Evolutionary conservation across 108 stramenopile species (phyloP), one percentile per base, ranked within the genome.

Genomic region (Nitzschia putrida): DNA sequence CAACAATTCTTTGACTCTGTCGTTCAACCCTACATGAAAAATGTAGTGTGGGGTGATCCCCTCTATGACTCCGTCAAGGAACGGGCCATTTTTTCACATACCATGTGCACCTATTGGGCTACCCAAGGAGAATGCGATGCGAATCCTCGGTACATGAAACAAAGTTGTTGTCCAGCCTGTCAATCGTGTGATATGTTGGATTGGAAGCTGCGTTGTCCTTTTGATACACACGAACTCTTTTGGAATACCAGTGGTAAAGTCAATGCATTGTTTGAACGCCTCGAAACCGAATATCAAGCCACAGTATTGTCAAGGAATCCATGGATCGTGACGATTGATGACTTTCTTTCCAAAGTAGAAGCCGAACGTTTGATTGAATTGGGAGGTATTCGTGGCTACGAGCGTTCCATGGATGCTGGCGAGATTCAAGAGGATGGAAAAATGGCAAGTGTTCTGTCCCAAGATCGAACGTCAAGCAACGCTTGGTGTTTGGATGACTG

Each of bases 401-500:
- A 88, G 40, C 51, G 72, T 20, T 84, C 81, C 50, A 42, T 72
- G 8, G 79, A 85, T 56, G 73, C 71, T 45, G 56, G 61, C 0
- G 13, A 72, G 53, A 40, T 55, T 21, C 53, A 72, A 71, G 40
- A 18, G 14, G 73, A 80, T 43, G 68, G 73, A 44, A 55, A 42
- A 21, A 20, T 61, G 37, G 79, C 80, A 47, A 68, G 56, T 24
- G 51, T 71, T 14, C 61, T 78, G 54, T 52, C 66, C 68, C 11
- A 53, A 65, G 73, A 57, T 43, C 57, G 73, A 13, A 75, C 79
- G 0, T 69, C 67, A 8, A 64, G 52, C 8, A 94, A 94, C 71
- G 80, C 86, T 8, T 95, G 92, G 96, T 93, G 92, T 68, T 25
- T 69, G 9, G 75, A 78, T 5, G 59, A 60, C 52, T 85, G 93